Base-by-base conservation (phyloP, 495 filamentous ascomycete genomes). In the Trichoderma virens region DNA sequence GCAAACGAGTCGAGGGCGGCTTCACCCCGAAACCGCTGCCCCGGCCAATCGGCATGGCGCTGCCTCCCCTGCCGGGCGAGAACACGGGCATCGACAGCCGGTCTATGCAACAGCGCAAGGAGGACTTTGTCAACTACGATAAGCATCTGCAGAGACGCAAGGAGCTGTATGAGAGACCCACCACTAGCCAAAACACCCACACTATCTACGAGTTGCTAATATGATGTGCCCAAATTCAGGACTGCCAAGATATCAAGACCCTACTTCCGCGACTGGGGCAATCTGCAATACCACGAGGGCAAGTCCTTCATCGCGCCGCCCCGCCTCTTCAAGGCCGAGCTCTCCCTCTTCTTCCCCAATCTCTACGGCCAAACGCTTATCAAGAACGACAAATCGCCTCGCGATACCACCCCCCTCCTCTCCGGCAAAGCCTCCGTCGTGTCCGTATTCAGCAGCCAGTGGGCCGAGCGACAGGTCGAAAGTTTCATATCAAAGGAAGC, bases 241-340 rank as follows among this genome's bases (percentile, higher is more conserved):
- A 83, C 79, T 63, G 72, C 75, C 32, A 78, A 85, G 75, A 83
- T 93, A 67, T 75, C 84, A 14, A 90, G 88, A 65, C 90, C 91
- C 28, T 98, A 98, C 73, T 98, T 96, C 81, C 87, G 90, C 69
- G 92, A 98, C 83, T 95, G 90, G 88, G 82, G 81, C 62, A 91
- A 91, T 74, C 82, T 97, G 78, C 82, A 86, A 5, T 83, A 88
- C 70, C 82, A 89, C 76, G 82, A 91, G 66, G 94, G 94, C 69
- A 98, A 98, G 74, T 89, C 89, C 35, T 98, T 97, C 77, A 70
- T 89, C 20, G 86, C 93, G 8, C 91, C 91, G 39, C 82, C 86
- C 3, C 80, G 85, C 5, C 79, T 91, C 35, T 97, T 97, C 80
- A 85, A 84, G 61, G 76, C 78, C 63, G 89, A 91, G 34, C 80